A percentile compares a stretch with the other conserved stretches of the same genome.
phyloP scores from a whole-genome alignment of 768 basidiomycete genomes.

The Rhodocollybia butyracea region DNA sequence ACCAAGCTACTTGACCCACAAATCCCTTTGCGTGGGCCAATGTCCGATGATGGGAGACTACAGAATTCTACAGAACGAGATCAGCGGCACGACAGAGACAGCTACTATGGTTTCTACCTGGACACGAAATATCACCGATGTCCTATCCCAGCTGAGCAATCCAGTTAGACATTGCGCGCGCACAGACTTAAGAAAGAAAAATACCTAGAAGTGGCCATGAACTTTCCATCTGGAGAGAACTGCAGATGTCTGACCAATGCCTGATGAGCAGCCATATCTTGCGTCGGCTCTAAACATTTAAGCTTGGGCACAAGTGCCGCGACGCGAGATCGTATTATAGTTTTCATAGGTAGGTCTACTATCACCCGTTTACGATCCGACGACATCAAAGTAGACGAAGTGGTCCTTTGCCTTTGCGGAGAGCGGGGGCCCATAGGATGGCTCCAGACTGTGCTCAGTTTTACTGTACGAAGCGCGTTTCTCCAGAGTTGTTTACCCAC shows the following conservation, averaged over 20 bases:
- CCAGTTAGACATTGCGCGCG: neutral
- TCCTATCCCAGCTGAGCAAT: slow-evolving; percentile 61
- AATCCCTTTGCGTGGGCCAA: slow-evolving; percentile 71
- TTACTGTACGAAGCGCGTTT: slow-evolving; percentile 40
- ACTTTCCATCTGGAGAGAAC: slow-evolving; percentile 75
- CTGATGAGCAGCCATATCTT: slow-evolving; percentile 61
- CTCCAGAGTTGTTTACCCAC: slow-evolving; percentile 39
- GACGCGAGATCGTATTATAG: slow-evolving; percentile 49
- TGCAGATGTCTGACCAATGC: slow-evolving; percentile 71
- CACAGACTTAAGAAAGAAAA: slow-evolving; percentile 4
- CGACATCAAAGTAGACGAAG: slow-evolving; percentile 24
- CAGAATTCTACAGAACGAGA: slow-evolving; percentile 42
- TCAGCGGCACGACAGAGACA: neutral
- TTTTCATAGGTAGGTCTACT: slow-evolving; percentile 30
- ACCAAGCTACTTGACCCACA: slow-evolving; percentile 77
- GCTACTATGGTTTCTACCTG: slow-evolving; percentile 49
- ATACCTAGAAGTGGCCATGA: slow-evolving; percentile 69
- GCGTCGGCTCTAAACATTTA: slow-evolving; percentile 47
- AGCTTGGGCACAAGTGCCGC: slow-evolving; percentile 54
- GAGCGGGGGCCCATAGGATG: slow-evolving; percentile 15
- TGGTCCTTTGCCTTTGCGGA: slow-evolving; percentile 34
- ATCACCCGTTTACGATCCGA: slow-evolving; percentile 24
- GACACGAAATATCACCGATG: slow-evolving; percentile 63
- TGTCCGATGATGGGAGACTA: slow-evolving; percentile 58
- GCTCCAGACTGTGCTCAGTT: slow-evolving; percentile 31